Percentiles rank a stretch among this genome's conserved stretches.
Evolutionary conservation across 257 asterid species (phyloP).

Genomic region (Jacaranda copaia): DNA sequence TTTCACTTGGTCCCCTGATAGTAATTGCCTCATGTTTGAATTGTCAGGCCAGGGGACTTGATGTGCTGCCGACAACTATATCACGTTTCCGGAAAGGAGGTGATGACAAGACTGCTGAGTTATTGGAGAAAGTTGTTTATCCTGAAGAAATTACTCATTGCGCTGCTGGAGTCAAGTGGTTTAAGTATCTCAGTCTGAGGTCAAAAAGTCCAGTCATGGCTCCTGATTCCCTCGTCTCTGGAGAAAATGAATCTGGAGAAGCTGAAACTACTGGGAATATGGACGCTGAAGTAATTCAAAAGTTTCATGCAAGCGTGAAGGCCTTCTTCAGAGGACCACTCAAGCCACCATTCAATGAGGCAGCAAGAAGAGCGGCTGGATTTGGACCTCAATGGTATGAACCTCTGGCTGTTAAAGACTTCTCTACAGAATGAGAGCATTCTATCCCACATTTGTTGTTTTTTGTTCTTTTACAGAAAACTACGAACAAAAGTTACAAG

Average conservation of each 20-base stretch:
- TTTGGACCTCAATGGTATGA: constrained; percentile 93
- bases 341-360: constrained; percentile 91
- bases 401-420: constrained; percentile 78
- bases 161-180: constrained; percentile 95
- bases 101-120: constrained; percentile 78
- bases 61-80: constrained; percentile 91
- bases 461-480: constrained; percentile 5
- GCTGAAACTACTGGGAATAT: constrained; percentile 29
- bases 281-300: constrained; percentile 58
- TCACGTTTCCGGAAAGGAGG: constrained; percentile 92
- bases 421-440: constrained; percentile 26
- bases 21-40: background rate
- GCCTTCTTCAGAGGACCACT: constrained; percentile 85
- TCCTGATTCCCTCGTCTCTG: constrained; percentile 19
- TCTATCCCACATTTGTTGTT: background rate
- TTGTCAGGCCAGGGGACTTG: constrained; percentile 93
- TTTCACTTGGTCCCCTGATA: constrained; percentile 16
- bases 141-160: constrained; percentile 97
- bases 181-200: constrained; percentile 69
- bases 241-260: constrained; percentile 31
- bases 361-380: constrained; percentile 90
- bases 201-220: constrained; percentile 42
- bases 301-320: constrained; percentile 76
- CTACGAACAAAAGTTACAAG: background rate
- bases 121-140: constrained; percentile 81